Conservation (phyloP, 1,139 yeast species). For the Keqinozyma sinolaborantium region DNA sequence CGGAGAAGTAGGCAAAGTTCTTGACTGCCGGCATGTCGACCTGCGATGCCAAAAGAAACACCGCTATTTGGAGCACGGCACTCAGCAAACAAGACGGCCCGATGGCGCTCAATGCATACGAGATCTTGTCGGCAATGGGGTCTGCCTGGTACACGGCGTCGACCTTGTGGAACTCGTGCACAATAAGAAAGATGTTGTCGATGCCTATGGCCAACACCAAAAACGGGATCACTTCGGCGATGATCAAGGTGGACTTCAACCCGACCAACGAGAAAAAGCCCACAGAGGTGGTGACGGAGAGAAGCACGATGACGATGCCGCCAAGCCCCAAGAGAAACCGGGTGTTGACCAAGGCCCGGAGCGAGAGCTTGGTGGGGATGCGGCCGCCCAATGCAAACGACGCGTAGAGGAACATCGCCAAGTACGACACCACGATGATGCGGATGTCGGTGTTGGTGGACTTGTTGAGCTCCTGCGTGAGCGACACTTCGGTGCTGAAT, state of each 20-base stretch:
- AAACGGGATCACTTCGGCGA: slow-evolving; percentile 97
- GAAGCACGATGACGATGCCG: slow-evolving; percentile 75
- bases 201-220: slow-evolving; percentile 91
- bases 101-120: slow-evolving; percentile 62
- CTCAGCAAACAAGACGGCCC: slow-evolving; percentile 88
- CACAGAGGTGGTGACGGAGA: slow-evolving; percentile 78
- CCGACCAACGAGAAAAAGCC: slow-evolving; percentile 78
- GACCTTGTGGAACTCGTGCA: slow-evolving; percentile 68
- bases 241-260: slow-evolving; percentile 80
- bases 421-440: slow-evolving; percentile 69
- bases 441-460: slow-evolving; percentile 77
- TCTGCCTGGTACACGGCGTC: slow-evolving; percentile 30
- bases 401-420: slow-evolving; percentile 88
- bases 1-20: slow-evolving; percentile 88
- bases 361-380: slow-evolving; percentile 24
- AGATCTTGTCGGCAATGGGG: slow-evolving; percentile 42
- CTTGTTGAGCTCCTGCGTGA: slow-evolving; percentile 78
- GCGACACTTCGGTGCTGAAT: slow-evolving; percentile 78
- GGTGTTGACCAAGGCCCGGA: slow-evolving; percentile 47
- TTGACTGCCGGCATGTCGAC: slow-evolving; percentile 96
- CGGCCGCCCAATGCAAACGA: slow-evolving; percentile 76
- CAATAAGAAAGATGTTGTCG: slow-evolving; percentile 84
- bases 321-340: slow-evolving; percentile 74
- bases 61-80: slow-evolving; percentile 68
- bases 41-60: slow-evolving; percentile 73